These are phyloP conservation scores for Paraphaeosphaeria minitans DNA, from an alignment of 2,329 filamentous ascomycete genomes.

Conservation along the genomic window DNA sequence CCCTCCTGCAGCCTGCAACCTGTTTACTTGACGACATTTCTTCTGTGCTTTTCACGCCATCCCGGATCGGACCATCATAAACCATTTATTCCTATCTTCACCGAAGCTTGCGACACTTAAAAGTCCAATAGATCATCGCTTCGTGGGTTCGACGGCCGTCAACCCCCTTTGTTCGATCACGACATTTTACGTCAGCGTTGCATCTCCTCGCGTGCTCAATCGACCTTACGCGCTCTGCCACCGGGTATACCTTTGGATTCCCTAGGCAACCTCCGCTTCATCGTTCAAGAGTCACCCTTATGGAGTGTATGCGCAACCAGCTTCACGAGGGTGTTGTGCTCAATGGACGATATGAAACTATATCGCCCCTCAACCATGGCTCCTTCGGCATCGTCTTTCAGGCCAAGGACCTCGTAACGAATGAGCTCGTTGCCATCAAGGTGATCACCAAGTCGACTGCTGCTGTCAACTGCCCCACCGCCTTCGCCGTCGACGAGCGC, in stretches of 20 bases:
- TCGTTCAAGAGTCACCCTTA: constrained; percentile 41
- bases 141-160: constrained; percentile 39
- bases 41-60: constrained; percentile 23
- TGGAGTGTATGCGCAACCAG: constrained; percentile 87
- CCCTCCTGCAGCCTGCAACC: constrained; percentile 30
- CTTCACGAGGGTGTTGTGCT: constrained; percentile 81
- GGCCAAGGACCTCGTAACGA: constrained; percentile 78
- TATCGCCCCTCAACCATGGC: constrained; percentile 95
- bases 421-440: constrained; percentile 89
- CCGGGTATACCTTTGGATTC: constrained; percentile 41
- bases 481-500: constrained; percentile 78
- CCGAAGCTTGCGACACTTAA: constrained; percentile 33
- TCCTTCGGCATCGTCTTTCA: constrained; percentile 99
- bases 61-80: constrained; percentile 29
- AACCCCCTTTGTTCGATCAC: constrained; percentile 43
- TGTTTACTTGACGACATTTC: constrained; percentile 40
- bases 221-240: constrained; percentile 34
- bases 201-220: constrained; percentile 25
- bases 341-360: constrained; percentile 85
- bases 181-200: constrained; percentile 31
- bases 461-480: constrained; percentile 62
- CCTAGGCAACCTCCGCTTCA: constrained; percentile 30
- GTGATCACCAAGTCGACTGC: constrained; percentile 85
- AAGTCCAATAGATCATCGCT: constrained; percentile 48
- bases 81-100: constrained; percentile 45